These are phyloP conservation scores for Xylariaceae sp. DNA, from an alignment of 2,329 filamentous ascomycete genomes.

Conservation along the genomic window DNA sequence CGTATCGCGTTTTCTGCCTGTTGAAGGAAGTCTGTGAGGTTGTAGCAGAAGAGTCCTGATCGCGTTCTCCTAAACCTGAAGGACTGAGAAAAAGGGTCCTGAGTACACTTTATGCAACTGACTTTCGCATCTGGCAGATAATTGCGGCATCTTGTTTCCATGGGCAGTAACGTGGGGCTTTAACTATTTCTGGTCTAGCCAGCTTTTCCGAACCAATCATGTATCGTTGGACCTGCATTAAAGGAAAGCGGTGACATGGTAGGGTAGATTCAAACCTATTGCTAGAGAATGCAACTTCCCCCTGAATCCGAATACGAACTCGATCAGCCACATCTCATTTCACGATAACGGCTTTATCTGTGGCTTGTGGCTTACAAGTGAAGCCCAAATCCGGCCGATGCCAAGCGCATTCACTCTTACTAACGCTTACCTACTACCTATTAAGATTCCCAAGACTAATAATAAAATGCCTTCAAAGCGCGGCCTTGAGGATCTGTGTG, in stretches of 20 bases:
- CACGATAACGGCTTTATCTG: too few relatives aligned
- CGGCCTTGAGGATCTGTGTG: too few relatives aligned
- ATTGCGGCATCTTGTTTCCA: constrained; percentile 6
- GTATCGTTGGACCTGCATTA: constrained; percentile 12
- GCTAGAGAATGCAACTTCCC: not conserved
- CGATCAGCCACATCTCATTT: not conserved
- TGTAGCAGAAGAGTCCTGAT: not conserved
- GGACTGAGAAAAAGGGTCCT: not conserved
- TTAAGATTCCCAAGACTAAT: too few relatives aligned
- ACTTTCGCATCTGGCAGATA: constrained; percentile 13
- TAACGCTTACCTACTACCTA: too few relatives aligned
- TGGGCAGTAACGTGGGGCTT: constrained; percentile 10
- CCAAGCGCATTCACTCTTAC: too few relatives aligned
- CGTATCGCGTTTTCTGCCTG: not conserved
- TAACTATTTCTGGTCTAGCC: not conserved
- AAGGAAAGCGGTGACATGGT: constrained; percentile 12
- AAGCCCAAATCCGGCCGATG: too few relatives aligned
- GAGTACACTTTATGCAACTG: constrained; percentile 1
- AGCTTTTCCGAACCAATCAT: constrained; percentile 10
- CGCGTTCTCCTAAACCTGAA: not conserved
- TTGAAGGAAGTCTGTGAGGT: not conserved
- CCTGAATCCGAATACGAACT: constrained; percentile 20
- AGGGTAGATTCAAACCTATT: too few relatives aligned
- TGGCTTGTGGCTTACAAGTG: too few relatives aligned
- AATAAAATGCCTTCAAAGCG: too few relatives aligned